Base-by-base conservation (phyloP, 495 filamentous ascomycete species). In the Rusavskia elegans region DNA sequence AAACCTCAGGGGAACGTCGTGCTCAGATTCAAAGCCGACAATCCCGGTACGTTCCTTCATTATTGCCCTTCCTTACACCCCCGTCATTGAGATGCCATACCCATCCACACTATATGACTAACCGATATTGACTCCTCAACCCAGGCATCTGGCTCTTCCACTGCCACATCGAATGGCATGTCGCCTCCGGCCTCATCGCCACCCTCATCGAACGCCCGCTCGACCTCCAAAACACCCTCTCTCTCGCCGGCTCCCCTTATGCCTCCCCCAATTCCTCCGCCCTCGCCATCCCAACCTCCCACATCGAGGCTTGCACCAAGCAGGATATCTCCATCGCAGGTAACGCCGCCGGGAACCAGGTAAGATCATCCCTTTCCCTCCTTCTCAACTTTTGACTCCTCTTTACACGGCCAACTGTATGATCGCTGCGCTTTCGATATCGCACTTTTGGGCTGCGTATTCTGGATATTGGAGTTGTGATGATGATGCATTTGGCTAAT, bases 101-200 rank as follows among this genome's bases (percentile, higher is more conserved):
- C 29, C 29, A 30, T 3, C 3, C 3, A 35, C 2, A 35, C 9
- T 13, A 2, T 35, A 14, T 13, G 9, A 11, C 13, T 14, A 3
- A 35, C 2, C 32, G 2, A 35, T 35, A 11, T 35, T 35, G 32
- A 35, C 32, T 7, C 32, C 13, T 35, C 32, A 35, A 11, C 32
- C 32, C 32, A 62, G 61, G 83, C 49, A 74, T 88, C 36, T 89
- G 80, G 76, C 64, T 89, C 21, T 84, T 89, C 63, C 86, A 92
- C 62, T 89, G 86, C 66, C 84, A 87, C 64, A 73, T 87, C 27
- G 84, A 87, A 69, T 89, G 84, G 82, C 85, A 89, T 60, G 74
- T 87, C 40, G 79, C 75, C 55, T 78, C 77, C 59, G 86, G 86
- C 21, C 71, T 92, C 20, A 77, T 77, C 1, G 81, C 78, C 16